A percentile compares a stretch with the other conserved stretches of the same genome.
Conservation (phyloP, 768 basidiomycete genomes). For the Boletus speciosus region DNA sequence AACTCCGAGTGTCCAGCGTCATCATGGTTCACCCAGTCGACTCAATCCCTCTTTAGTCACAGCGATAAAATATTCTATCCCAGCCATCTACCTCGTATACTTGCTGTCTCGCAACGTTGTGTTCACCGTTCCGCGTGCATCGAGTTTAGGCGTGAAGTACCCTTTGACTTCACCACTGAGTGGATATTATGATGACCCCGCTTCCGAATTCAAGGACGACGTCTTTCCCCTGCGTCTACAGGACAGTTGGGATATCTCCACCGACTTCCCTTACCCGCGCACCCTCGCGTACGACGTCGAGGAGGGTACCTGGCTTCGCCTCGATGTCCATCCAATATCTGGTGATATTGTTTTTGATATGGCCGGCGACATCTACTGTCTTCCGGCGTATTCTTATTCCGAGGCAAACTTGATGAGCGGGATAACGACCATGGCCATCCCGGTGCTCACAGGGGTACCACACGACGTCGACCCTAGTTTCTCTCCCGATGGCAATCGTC, state of each 20-base stretch:
- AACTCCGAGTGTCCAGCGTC: not conserved
- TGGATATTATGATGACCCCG: constrained; percentile 30
- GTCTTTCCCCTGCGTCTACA: constrained; percentile 60
- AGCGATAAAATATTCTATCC: constrained; percentile 18
- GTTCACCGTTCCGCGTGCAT: not conserved
- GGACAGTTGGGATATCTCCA: constrained; percentile 68
- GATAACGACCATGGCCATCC: constrained; percentile 44
- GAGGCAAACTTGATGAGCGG: constrained; percentile 24
- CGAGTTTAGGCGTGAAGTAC: not conserved
- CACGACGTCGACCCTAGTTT: constrained; percentile 72
- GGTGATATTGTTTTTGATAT: constrained; percentile 77
- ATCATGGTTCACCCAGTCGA: not conserved
- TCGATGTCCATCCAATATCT: constrained; percentile 66
- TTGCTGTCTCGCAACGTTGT: constrained; percentile 11
- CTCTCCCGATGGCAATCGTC: constrained; percentile 57
- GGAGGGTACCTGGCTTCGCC: constrained; percentile 73
- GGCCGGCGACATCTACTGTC: constrained; percentile 70
- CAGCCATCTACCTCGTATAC: constrained; percentile 19
- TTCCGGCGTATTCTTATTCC: constrained; percentile 44
- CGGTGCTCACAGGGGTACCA: constrained; percentile 61
- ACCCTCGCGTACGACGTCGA: constrained; percentile 61
- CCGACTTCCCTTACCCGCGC: constrained; percentile 69
- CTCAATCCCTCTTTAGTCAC: constrained; percentile 2
- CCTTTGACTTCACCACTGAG: constrained; percentile 4
- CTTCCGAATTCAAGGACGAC: constrained; percentile 47